Base-by-base conservation (phyloP, 495 filamentous ascomycete genomes). In the Aspergillus bridgeri region DNA sequence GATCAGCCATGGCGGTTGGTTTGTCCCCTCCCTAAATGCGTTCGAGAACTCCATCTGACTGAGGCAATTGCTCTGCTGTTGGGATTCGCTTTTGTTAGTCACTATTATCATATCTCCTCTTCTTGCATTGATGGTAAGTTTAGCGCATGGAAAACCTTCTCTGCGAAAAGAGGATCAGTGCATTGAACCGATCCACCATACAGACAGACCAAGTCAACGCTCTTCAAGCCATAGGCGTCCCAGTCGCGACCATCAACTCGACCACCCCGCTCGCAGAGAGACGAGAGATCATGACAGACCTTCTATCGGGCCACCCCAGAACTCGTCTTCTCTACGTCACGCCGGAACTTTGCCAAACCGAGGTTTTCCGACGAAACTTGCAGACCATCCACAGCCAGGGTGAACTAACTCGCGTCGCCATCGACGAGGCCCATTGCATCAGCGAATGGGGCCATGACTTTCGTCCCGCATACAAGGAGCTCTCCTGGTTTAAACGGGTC, bases 391-490 rank as follows among this genome's bases (percentile, higher is more conserved):
- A 96, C 66, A 69, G 81, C 47, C 92, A 96, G 69, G 80, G 84
- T 21, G 90, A 97, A 69, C 81, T 98, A 5, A 84, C 87, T 11
- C 85, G 93, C 9, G 83, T 98, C 61, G 93, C 87, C 46, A 86
- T 98, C 48, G 93, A 98, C 72, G 93, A 98, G 74, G 93, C 93
- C 15, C 93, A 98, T 68, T 97, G 93, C 69, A 96, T 98, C 60
- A 92, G 88, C 9, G 92, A 98, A 85, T 98, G 93, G 93, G 93
- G 93, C 18, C 92, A 98, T 68, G 93, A 98, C 69, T 98, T 98
- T 65, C 88, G 93, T n/a, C 89, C 88, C 18, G 87, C 91, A 29
- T 97, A 96, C 72, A 90, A 91, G 62, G 81, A 87, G 22, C 81
- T 98, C n/a, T 85, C 84, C 6, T 96, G 89, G 85, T 96, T 98